Conservation (phyloP, 192 early-diverging fungal genomes). For the Mortierella hygrophila region DNA sequence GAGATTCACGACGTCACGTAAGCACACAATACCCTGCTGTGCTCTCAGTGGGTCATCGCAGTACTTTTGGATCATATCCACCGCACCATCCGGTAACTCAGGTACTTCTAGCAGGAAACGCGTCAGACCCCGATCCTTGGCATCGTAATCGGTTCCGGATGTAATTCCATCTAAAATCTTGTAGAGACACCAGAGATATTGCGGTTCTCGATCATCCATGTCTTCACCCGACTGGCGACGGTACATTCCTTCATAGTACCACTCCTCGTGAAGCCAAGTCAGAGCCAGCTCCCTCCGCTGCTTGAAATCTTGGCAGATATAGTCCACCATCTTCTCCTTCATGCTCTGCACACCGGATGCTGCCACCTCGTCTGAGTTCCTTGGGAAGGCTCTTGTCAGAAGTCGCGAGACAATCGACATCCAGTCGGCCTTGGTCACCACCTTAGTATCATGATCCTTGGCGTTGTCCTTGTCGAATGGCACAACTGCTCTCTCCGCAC, state of each 20-base stretch:
- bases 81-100: conserved; percentile 68
- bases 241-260: conserved; percentile 55
- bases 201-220: conserved; percentile 48
- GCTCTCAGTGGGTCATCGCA: conserved; percentile 73
- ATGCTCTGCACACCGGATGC: conserved; percentile 19
- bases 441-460: conserved; percentile 26
- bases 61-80: conserved; percentile 73
- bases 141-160: conserved; percentile 63
- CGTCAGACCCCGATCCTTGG: conserved; percentile 78
- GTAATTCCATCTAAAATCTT: conserved; percentile 48
- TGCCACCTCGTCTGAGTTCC: conserved; percentile 19
- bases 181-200: conserved; percentile 49
- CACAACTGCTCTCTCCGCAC: neutral
- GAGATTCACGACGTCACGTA: conserved; percentile 48
- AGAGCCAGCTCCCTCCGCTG: conserved; percentile 77
- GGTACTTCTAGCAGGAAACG: conserved; percentile 85
- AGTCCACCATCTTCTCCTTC: conserved; percentile 63
- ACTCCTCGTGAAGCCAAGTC: conserved; percentile 84
- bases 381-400: conserved; percentile 52
- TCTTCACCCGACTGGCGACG: conserved; percentile 21
- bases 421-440: conserved; percentile 57
- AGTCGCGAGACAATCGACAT: conserved; percentile 55
- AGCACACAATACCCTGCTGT: conserved; percentile 34
- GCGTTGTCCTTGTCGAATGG: conserved; percentile 5
- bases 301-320: conserved; percentile 72